Conservation (phyloP, 2,329 filamentous ascomycete genomes). For the Incumbomyces delicatus region DNA sequence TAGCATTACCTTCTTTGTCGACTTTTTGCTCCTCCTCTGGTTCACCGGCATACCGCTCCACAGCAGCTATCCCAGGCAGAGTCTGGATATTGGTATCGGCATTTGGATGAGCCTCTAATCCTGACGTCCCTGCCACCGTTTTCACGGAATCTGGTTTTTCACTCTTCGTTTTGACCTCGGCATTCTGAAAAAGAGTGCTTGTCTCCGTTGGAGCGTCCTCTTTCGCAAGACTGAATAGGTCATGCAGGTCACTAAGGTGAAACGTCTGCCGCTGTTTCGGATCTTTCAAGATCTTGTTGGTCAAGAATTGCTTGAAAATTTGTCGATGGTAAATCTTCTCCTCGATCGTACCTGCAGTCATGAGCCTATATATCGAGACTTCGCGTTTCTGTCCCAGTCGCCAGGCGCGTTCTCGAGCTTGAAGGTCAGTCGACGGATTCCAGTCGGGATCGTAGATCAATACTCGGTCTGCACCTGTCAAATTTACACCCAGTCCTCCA, state of each 20-base stretch:
- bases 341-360: slow-evolving; percentile 95
- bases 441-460: slow-evolving; percentile 99
- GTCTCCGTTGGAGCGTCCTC: slow-evolving; percentile 70
- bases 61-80: slow-evolving; percentile 51
- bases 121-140: slow-evolving; percentile 21
- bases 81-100: slow-evolving; percentile 37
- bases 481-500: slow-evolving; percentile 82
- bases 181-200: slow-evolving; percentile 75
- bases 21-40: slow-evolving; percentile 30
- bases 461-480: slow-evolving; percentile 89
- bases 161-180: slow-evolving; percentile 59
- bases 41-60: slow-evolving; percentile 54
- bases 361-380: slow-evolving; percentile 92
- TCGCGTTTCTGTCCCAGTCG: slow-evolving; percentile 88
- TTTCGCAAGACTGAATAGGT: slow-evolving; percentile 72
- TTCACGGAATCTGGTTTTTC: neutral
- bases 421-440: slow-evolving; percentile 94
- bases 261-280: slow-evolving; percentile 89
- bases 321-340: slow-evolving; percentile 99
- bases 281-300: slow-evolving; percentile 90
- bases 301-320: slow-evolving; percentile 96
- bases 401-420: slow-evolving; percentile 93
- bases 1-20: slow-evolving; percentile 25
- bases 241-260: slow-evolving; percentile 79
- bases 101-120: slow-evolving; percentile 16